Conservation (phyloP, 305 asterid genomes). For the Fraxinus baroniana region DNA sequence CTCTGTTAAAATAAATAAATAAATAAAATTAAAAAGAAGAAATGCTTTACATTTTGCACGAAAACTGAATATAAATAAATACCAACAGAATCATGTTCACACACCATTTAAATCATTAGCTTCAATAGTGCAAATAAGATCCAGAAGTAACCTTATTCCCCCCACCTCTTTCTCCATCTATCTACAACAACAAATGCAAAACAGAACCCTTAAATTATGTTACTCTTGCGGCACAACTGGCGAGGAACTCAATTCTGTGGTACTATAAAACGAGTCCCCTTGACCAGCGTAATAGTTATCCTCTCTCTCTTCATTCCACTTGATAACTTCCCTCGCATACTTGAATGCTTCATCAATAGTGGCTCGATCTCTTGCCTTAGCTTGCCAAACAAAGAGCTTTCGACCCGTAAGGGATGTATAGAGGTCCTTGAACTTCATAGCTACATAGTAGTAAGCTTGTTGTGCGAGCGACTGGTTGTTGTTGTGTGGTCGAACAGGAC, state of each 20-base stretch:
- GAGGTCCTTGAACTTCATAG: conserved; percentile 90
- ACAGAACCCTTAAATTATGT: neutral
- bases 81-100: neutral
- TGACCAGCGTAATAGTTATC: conserved; percentile 48
- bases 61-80: neutral
- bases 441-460: conserved; percentile 85
- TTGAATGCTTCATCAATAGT: conserved; percentile 86
- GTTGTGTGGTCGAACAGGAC: conserved; percentile 66
- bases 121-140: neutral
- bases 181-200: neutral
- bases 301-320: conserved; percentile 92
- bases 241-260: conserved; percentile 75
- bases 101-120: neutral
- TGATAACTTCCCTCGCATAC: conserved; percentile 77
- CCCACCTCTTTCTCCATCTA: neutral
- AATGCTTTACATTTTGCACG: neutral
- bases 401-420: conserved; percentile 63
- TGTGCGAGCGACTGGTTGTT: conserved; percentile 79
- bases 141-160: neutral
- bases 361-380: conserved; percentile 69
- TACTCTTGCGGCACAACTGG: conserved; percentile 47
- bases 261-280: conserved; percentile 91
- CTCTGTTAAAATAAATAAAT: no score
- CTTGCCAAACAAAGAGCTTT: conserved; percentile 87
- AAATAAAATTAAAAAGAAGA: no score